A percentile compares a stretch with the other conserved stretches of the same genome.
These are phyloP conservation scores for Podila verticillata DNA, from an alignment of 192 early-diverging fungal species.

Conservation along the genomic window DNA sequence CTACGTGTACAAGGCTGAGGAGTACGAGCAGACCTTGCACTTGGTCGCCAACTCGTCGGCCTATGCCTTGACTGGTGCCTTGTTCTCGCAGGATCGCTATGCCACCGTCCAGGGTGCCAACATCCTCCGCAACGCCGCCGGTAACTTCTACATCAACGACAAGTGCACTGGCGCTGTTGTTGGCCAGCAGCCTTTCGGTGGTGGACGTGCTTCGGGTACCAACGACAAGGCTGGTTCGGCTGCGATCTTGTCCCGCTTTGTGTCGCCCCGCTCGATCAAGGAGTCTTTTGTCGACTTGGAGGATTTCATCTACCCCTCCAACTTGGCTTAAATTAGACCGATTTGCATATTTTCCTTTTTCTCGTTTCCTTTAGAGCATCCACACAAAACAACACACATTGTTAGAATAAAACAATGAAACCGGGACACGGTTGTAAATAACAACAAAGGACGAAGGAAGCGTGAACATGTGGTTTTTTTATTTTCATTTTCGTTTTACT, in stretches of 20 bases:
- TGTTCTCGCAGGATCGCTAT: constrained; percentile 91
- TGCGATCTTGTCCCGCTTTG: constrained; percentile 83
- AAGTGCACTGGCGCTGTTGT: constrained; percentile 98
- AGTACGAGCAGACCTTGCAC: constrained; percentile 80
- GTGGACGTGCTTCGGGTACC: constrained; percentile 93
- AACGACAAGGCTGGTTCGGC: constrained; percentile 98
- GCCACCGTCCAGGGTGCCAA: constrained; percentile 79
- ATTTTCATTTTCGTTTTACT: not conserved
- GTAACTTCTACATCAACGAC: constrained; percentile 99
- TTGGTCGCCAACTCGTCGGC: constrained; percentile 79
- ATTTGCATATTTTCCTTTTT: constrained; percentile 1
- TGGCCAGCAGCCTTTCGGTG: constrained; percentile 98
- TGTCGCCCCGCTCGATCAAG: constrained; percentile 95
- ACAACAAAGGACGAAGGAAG: no score
- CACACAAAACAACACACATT: not conserved
- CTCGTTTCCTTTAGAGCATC: not conserved
- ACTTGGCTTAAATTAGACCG: constrained; percentile 66
- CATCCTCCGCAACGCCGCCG: constrained; percentile 86
- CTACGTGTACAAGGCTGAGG: constrained; percentile 79
- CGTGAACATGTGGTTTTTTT: no score
- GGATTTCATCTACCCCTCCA: constrained; percentile 88
- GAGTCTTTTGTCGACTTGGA: constrained; percentile 91
- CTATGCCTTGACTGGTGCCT: constrained; percentile 91
- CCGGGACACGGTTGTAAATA: not conserved
- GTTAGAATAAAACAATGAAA: no score